Conservation (phyloP, 805 yeast species). For the Starmerella etchellsii region DNA sequence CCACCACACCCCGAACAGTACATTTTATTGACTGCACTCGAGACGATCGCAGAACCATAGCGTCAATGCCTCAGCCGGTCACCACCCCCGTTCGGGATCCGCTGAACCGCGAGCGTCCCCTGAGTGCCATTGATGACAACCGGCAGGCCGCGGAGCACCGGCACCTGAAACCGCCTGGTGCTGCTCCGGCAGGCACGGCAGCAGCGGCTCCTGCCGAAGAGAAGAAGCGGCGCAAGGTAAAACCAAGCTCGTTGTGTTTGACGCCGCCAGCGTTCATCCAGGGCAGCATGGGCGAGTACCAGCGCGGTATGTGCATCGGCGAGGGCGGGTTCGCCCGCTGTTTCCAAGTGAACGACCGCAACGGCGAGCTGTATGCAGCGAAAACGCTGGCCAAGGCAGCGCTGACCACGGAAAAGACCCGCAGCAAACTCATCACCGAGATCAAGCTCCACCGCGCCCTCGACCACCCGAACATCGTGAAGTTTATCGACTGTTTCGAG, state of each 20-base stretch:
- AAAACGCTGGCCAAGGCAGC: conserved; percentile 96
- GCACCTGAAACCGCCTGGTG: background rate
- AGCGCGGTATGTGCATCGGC: conserved; percentile 80
- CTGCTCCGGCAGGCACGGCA: conserved; percentile 1
- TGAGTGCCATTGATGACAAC: conserved; percentile 12
- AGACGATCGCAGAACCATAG: too few species aligned
- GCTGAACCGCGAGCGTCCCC: conserved; percentile 10
- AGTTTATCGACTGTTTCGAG: conserved; percentile 91
- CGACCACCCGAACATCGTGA: conserved; percentile 80
- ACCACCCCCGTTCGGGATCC: conserved; percentile 12
- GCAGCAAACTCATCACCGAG: conserved; percentile 65
- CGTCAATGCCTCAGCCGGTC: too few species aligned
- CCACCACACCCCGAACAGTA: too few species aligned
- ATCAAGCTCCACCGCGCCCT: conserved; percentile 88
- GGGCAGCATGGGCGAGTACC: conserved; percentile 74
- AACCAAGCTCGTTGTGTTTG: conserved; percentile 78
- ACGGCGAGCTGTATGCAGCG: conserved; percentile 81
- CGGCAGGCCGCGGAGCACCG: conserved; percentile 1
- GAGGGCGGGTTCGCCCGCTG: conserved; percentile 99
- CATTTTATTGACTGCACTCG: too few species aligned
- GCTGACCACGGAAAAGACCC: conserved; percentile 79
- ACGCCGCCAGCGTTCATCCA: conserved; percentile 93
- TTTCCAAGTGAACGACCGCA: conserved; percentile 84
- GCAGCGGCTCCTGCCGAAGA: conserved; percentile 6
- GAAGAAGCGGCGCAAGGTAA: conserved; percentile 43